Evolutionary conservation across 805 yeast genomes (phyloP).

Genomic region (Grigorovia humatica): DNA sequence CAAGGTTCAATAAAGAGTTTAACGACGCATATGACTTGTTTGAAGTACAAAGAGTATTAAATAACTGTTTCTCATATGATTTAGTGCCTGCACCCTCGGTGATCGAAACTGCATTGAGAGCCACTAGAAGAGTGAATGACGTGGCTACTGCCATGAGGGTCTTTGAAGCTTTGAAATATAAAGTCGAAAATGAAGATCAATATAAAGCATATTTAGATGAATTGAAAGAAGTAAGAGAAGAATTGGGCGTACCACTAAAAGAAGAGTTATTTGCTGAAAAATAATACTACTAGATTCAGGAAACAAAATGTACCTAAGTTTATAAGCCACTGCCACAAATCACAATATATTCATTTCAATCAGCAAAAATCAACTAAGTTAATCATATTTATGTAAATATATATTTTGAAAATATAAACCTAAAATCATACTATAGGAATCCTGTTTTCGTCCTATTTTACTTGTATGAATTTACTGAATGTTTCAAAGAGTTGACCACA

Average conservation of each 20-base stretch:
- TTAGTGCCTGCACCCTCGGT: constrained; percentile 97
- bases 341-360: too few relatives aligned
- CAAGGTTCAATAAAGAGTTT: constrained; percentile 87
- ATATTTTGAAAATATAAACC: too few relatives aligned
- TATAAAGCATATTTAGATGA: constrained; percentile 94
- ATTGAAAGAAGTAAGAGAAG: constrained; percentile 81
- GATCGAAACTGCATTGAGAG: constrained; percentile 89
- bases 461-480: too few relatives aligned
- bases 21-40: constrained; percentile 85
- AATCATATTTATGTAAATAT: too few relatives aligned
- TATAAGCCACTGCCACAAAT: too few relatives aligned
- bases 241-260: constrained; percentile 85
- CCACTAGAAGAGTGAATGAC: constrained; percentile 98
- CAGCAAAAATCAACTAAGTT: too few relatives aligned
- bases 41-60: constrained; percentile 87
- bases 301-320: too few relatives aligned
- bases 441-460: too few relatives aligned
- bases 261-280: constrained; percentile 57
- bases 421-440: too few relatives aligned
- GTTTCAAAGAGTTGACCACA: background rate
- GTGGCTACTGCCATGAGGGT: constrained; percentile 98
- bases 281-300: too few relatives aligned
- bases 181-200: constrained; percentile 90
- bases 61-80: constrained; percentile 97
- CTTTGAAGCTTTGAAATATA: constrained; percentile 91